Conservation (phyloP, 2,329 filamentous ascomycete genomes). For the Stromatinia cepivora region DNA sequence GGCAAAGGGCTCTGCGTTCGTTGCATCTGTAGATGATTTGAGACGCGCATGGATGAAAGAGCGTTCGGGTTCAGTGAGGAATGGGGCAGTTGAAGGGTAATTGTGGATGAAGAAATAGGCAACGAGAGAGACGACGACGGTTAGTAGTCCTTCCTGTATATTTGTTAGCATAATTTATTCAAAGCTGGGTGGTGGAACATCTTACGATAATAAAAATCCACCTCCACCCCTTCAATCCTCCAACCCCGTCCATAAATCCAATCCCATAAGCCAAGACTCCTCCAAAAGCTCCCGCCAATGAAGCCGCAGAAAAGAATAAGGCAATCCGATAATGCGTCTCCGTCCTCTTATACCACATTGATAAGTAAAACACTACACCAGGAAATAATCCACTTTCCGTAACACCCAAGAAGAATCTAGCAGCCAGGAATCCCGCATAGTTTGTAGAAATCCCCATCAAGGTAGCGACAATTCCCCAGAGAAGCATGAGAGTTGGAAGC, state of each 20-base stretch:
- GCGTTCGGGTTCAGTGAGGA: slow-evolving; percentile 52
- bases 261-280: slow-evolving; percentile 59
- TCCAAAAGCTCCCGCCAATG: slow-evolving; percentile 57
- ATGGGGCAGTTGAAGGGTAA: slow-evolving; percentile 59
- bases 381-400: slow-evolving; percentile 57
- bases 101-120: slow-evolving; percentile 66
- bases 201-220: slow-evolving; percentile 62
- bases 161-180: slow-evolving; percentile 17
- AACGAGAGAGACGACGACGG: slow-evolving; percentile 50
- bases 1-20: slow-evolving; percentile 64
- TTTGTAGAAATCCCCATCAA: slow-evolving; percentile 52
- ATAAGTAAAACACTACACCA: slow-evolving; percentile 51
- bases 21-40: slow-evolving; percentile 68
- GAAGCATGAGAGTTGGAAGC: slow-evolving; percentile 57
- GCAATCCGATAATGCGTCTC: slow-evolving; percentile 57
- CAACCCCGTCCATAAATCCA: slow-evolving; percentile 53
- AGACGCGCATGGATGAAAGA: slow-evolving; percentile 55
- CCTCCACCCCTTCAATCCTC: slow-evolving; percentile 54
- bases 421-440: slow-evolving; percentile 52
- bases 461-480: slow-evolving; percentile 57
- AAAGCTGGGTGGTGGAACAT: neutral
- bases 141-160: slow-evolving; percentile 54
- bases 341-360: slow-evolving; percentile 55
- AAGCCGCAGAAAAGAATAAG: slow-evolving; percentile 56
- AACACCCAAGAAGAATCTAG: slow-evolving; percentile 57